Conservation (phyloP, 1,284 basidiomycete genomes). For the Boletellus deceptivus region DNA sequence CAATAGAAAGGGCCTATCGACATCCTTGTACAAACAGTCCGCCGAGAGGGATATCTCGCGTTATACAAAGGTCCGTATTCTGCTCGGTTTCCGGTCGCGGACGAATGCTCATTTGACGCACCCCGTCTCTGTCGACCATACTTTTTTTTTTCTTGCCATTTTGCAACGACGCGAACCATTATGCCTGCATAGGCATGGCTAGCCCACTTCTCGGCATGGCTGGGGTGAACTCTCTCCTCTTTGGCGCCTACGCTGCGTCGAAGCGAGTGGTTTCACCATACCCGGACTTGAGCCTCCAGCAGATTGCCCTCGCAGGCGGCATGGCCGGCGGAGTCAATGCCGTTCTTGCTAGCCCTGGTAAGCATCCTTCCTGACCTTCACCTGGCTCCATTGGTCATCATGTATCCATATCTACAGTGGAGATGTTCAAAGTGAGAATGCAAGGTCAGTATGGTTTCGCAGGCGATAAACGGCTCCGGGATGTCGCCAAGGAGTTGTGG, state of each 20-base stretch:
- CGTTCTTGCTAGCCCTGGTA: slow-evolving; percentile 84
- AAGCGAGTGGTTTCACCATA: slow-evolving; percentile 86
- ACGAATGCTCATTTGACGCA: neutral
- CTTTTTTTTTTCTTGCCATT: neutral
- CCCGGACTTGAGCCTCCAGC: slow-evolving; percentile 73
- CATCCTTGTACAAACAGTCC: slow-evolving; percentile 75
- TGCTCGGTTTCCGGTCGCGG: neutral
- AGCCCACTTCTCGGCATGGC: slow-evolving; percentile 93
- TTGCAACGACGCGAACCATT: too few species aligned
- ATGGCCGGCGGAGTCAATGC: slow-evolving; percentile 92
- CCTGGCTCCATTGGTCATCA: neutral
- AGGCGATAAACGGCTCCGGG: slow-evolving; percentile 73
- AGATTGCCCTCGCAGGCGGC: slow-evolving; percentile 83
- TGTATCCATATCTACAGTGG: slow-evolving; percentile 47
- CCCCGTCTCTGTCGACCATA: neutral
- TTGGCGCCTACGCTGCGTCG: slow-evolving; percentile 84
- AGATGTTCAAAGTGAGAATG: slow-evolving; percentile 96
- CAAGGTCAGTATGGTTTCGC: slow-evolving; percentile 86
- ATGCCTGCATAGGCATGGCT: slow-evolving; percentile 67
- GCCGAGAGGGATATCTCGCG: slow-evolving; percentile 87
- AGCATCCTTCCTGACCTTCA: slow-evolving; percentile 14
- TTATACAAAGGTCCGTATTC: slow-evolving; percentile 78
- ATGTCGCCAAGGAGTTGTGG: slow-evolving; percentile 82
- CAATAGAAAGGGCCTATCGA: slow-evolving; percentile 88
- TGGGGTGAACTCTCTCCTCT: slow-evolving; percentile 93